Conservation (phyloP, 257 asterid genomes). For the Apocynum venetum region DNA sequence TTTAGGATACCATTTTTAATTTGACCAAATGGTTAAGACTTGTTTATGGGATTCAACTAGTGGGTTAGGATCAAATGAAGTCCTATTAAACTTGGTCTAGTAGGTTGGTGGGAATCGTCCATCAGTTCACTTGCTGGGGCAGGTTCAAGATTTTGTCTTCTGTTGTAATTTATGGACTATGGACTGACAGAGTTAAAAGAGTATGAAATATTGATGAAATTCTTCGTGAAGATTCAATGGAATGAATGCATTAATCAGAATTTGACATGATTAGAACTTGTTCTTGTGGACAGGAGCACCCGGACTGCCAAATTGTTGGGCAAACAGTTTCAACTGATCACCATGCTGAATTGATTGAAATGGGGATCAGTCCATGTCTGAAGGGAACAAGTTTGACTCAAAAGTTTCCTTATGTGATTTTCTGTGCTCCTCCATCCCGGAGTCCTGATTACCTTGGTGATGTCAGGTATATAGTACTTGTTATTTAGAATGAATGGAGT, state of each 20-base stretch:
- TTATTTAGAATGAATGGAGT: neutral
- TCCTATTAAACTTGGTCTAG: neutral
- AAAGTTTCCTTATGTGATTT: conserved; percentile 82
- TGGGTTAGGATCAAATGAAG: neutral
- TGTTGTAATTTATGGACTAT: neutral
- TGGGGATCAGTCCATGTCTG: conserved; percentile 71
- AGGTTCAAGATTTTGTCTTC: neutral
- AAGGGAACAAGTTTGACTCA: conserved; percentile 41
- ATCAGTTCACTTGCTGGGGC: neutral
- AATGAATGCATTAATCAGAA: conserved; percentile 3
- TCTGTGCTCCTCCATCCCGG: conserved; percentile 87
- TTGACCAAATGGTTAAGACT: neutral
- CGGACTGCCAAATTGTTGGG: conserved; percentile 70
- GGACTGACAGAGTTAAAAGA: neutral
- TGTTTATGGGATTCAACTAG: neutral
- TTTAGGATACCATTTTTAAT: neutral
- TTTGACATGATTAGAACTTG: conserved; percentile 3
- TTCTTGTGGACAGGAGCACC: conserved; percentile 58
- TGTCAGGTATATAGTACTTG: conserved; percentile 47
- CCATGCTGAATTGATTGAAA: conserved; percentile 67
- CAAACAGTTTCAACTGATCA: conserved; percentile 75
- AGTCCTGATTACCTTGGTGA: conserved; percentile 77
- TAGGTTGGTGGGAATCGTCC: neutral
- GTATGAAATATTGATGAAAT: neutral
- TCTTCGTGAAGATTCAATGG: neutral